Conservation (phyloP, 495 filamentous ascomycete genomes). For the Aspergillus conjunctus region DNA sequence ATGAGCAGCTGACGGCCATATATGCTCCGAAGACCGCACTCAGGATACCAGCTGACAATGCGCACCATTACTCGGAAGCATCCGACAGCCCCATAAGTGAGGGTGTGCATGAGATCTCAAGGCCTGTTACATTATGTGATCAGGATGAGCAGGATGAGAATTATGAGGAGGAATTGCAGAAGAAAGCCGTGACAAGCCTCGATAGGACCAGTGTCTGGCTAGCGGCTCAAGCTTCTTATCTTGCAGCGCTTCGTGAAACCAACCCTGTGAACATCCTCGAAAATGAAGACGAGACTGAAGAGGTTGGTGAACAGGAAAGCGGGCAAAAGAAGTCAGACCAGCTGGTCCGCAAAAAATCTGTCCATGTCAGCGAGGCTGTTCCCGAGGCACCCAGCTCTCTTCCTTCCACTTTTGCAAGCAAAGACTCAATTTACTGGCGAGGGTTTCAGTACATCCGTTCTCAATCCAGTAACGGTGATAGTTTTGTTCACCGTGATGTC, state of each 20-base stretch:
- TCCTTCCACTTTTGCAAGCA: conserved; percentile 43
- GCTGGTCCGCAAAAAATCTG: conserved; percentile 66
- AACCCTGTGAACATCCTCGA: conserved; percentile 57
- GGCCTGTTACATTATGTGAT: conserved; percentile 40
- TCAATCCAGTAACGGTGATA: conserved; percentile 63
- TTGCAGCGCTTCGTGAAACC: conserved; percentile 67
- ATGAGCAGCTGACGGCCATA: conserved; percentile 48
- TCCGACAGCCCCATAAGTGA: conserved; percentile 37
- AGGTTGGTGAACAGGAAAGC: conserved; percentile 25
- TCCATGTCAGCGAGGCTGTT: conserved; percentile 67
- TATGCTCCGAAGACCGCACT: conserved; percentile 65
- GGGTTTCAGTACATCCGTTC: conserved; percentile 75
- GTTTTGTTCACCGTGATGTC: conserved; percentile 78
- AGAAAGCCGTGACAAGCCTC: conserved; percentile 64
- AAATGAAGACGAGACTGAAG: conserved; percentile 26
- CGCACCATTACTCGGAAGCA: conserved; percentile 24
- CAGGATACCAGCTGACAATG: conserved; percentile 34
- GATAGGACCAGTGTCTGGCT: conserved; percentile 86
- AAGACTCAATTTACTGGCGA: conserved; percentile 88
- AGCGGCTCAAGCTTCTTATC: conserved; percentile 72
- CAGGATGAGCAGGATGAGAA: conserved; percentile 66
- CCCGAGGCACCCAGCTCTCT: conserved; percentile 40
- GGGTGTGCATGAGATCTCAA: conserved; percentile 39
- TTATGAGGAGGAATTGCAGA: conserved; percentile 67
- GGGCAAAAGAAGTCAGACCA: conserved; percentile 27